Base-by-base conservation (phyloP, 768 basidiomycete genomes). In the Russula vinacea region DNA sequence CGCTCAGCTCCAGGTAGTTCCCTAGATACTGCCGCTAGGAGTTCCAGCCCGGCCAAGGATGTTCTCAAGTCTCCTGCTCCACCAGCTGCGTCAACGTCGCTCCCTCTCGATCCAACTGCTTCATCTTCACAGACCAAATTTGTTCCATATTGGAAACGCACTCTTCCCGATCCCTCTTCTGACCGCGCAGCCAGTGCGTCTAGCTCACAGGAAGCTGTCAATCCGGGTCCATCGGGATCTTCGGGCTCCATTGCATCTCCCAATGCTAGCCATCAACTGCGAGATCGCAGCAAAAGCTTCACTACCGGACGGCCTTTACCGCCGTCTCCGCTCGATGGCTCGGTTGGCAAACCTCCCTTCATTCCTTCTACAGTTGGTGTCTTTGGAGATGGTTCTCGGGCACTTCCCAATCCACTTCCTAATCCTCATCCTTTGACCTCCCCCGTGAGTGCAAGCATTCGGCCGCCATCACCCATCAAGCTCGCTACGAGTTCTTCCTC, bases 131-230 rank as follows among this genome's bases (percentile, higher is more conserved):
- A 60, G 16, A 57, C 56, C 47, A 69, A 59, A 45, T 69, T 69
- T 44, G 42, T 69, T 19, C 68, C 68, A 7, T 69, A 69, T 60
- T 69, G 68, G 68, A 69, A 64, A 44, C 68, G 68, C 19, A 64
- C 62, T 22, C 60, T 69, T 40, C 68, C 68, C 7, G 55, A 67
- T 2, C 68, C 66, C 35, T 67, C 66, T 53, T 49, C 57, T 1
- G 67, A 62, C 17, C 64, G 64, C 17, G 51, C 40, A 14, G 40
- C 51, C 17, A 50, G 55, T 39, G 64, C 42, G 13, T 52, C 67
- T 33, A 45, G 54, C 29, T 60, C 60, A 47, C 58, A 56, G 37
- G 63, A 60, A 33, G 64, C 64, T 7, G 24, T 65, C 32, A 65
- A 11, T 26, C 19, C 64, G 24, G 40, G 35, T 33, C 40, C 51